These are phyloP conservation scores for Globisporangium lucens DNA, from an alignment of 352 stramenopile species.

Conservation along the genomic window DNA sequence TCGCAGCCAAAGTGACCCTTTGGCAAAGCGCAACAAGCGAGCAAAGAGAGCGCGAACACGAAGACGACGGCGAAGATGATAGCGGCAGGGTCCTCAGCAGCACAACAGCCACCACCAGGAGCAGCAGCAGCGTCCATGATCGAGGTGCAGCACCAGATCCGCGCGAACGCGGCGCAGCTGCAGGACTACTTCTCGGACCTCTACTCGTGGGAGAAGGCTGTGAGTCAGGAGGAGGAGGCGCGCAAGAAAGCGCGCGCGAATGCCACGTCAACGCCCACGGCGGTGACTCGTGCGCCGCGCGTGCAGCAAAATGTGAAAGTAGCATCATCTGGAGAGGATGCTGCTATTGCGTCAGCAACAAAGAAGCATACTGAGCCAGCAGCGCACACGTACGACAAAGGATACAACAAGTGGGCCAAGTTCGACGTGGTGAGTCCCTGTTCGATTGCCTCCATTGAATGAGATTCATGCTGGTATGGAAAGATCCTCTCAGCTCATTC, in stretches of 20 bases:
- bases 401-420: constrained; percentile 88
- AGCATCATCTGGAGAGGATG: not conserved
- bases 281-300: constrained; percentile 17
- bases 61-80: not conserved
- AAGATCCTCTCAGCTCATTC: not conserved
- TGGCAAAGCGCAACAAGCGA: not conserved
- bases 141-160: constrained; percentile 81
- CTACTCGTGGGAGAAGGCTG: constrained; percentile 76
- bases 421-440: constrained; percentile 77
- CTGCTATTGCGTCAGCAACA: not conserved
- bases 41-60: not conserved
- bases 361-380: constrained; percentile 37
- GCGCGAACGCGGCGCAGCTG: constrained; percentile 68
- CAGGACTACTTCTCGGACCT: constrained; percentile 79
- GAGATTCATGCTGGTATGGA: not conserved
- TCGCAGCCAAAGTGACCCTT: not conserved
- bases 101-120: not conserved
- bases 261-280: not conserved
- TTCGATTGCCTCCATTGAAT: not conserved
- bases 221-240: constrained; percentile 47
- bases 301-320: constrained; percentile 11
- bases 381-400: constrained; percentile 86
- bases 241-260: constrained; percentile 25
- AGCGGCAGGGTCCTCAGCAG: not conserved
- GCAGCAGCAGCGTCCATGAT: constrained; percentile 27